A percentile compares a stretch with the other conserved stretches of the same genome.
Conservation (phyloP, 148 eudicot species). For the Cornus kousa region DNA sequence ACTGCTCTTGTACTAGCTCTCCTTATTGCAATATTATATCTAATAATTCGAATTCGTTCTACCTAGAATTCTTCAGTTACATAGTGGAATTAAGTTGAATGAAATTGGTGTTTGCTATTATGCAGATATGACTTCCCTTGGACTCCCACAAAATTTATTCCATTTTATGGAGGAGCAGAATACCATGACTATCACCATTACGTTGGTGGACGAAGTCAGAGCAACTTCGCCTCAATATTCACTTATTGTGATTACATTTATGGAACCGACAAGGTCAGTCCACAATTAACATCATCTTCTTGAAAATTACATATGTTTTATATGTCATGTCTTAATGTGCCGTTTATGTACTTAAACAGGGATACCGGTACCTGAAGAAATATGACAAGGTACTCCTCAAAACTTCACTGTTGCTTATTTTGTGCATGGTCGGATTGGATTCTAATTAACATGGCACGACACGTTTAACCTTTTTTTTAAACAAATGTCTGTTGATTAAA, state of each 20-base stretch:
- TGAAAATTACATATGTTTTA: too few relatives aligned
- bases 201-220: conserved; percentile 76
- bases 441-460: too few relatives aligned
- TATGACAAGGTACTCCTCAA: conserved; percentile 49
- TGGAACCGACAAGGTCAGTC: conserved; percentile 78
- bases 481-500: too few relatives aligned
- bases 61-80: background rate
- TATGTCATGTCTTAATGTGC: background rate
- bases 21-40: background rate
- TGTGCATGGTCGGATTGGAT: too few relatives aligned
- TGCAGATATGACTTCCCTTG: conserved; percentile 86
- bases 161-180: conserved; percentile 84
- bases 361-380: conserved; percentile 71
- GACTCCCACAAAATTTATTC: conserved; percentile 74
- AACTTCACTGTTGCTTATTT: too few relatives aligned
- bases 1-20: background rate
- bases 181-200: conserved; percentile 93
- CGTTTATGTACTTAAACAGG: conserved; percentile 42
- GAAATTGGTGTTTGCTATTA: background rate
- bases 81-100: background rate
- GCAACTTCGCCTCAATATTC: conserved; percentile 87
- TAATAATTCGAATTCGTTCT: background rate
- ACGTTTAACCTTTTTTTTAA: too few relatives aligned
- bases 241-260: conserved; percentile 90
- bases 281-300: background rate